Evolutionary conservation across 2,329 filamentous ascomycete species (phyloP).

Genomic region (Monilinia laxa): DNA sequence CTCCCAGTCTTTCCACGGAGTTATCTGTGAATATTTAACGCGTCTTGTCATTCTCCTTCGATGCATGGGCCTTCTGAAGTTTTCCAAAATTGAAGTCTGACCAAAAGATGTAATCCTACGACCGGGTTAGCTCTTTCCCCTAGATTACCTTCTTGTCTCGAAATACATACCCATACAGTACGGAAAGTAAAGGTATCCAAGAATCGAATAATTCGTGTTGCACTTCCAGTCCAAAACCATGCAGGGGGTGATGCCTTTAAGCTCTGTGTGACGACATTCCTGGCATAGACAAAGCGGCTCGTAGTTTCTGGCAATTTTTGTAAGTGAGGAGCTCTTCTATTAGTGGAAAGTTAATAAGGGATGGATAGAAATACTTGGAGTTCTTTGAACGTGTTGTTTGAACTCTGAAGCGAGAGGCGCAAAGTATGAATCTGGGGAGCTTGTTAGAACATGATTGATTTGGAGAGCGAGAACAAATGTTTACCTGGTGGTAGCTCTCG

Average conservation of each 20-base stretch:
- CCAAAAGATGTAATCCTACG: too few species aligned
- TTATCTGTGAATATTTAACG: too few species aligned
- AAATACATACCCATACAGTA: neutral
- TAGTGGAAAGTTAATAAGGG: too few species aligned
- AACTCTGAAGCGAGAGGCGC: constrained; percentile 31
- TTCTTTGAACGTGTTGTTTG: constrained; percentile 30
- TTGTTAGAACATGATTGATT: neutral
- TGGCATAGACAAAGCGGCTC: neutral
- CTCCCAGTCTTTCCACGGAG: too few species aligned
- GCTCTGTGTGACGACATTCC: neutral
- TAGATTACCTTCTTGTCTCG: too few species aligned
- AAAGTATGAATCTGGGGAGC: constrained; percentile 32
- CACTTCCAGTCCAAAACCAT: neutral
- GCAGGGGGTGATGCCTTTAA: neutral
- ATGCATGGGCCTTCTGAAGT: too few species aligned
- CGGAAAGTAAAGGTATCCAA: neutral
- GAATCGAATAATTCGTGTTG: neutral
- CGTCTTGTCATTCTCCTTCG: too few species aligned
- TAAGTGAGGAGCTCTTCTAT: too few species aligned
- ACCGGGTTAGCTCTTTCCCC: too few species aligned
- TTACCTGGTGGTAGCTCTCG: constrained; percentile 33
- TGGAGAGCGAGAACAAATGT: neutral
- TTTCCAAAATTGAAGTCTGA: too few species aligned
- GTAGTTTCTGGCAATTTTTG: neutral
- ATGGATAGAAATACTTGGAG: constrained; percentile 27